Conservation (phyloP, 345 rosid species). For the Pistacia atlantica region DNA sequence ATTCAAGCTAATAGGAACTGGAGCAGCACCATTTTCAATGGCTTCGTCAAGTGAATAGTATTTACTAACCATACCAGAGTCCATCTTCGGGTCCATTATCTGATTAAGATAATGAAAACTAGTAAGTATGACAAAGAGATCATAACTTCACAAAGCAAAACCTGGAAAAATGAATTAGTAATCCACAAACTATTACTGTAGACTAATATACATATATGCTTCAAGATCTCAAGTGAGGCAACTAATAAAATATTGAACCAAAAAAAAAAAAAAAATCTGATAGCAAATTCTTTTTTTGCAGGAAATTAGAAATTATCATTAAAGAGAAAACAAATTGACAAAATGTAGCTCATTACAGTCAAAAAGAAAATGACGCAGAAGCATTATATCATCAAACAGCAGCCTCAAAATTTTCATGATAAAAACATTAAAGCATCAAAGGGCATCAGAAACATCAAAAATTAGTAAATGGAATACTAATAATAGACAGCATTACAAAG, state of each 20-base stretch:
- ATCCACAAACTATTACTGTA: not conserved
- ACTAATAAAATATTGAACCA: not conserved
- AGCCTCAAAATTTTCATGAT: too few species aligned
- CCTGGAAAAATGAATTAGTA: not conserved
- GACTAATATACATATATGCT: not conserved
- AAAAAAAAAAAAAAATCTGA: too few species aligned
- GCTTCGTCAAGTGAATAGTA: constrained; percentile 94
- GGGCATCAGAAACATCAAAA: too few species aligned
- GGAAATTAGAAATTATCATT: too few species aligned
- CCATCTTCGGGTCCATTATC: constrained; percentile 99
- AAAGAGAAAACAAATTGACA: too few species aligned
- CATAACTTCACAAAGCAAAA: constrained; percentile 1
- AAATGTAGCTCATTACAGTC: too few species aligned
- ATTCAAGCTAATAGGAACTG: constrained; percentile 70
- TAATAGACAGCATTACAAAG: too few species aligned
- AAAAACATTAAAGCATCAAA: too few species aligned
- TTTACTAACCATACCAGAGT: constrained; percentile 79
- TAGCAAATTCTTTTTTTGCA: too few species aligned
- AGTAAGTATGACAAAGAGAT: not conserved
- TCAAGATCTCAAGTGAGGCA: not conserved
- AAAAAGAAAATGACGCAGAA: too few species aligned
- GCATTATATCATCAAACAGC: too few species aligned
- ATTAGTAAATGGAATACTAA: too few species aligned
- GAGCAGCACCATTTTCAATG: constrained; percentile 83
- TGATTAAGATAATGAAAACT: constrained; percentile 27